Base-by-base conservation (phyloP, 192 early-diverging fungal genomes). In the Backusella morwellensis region DNA sequence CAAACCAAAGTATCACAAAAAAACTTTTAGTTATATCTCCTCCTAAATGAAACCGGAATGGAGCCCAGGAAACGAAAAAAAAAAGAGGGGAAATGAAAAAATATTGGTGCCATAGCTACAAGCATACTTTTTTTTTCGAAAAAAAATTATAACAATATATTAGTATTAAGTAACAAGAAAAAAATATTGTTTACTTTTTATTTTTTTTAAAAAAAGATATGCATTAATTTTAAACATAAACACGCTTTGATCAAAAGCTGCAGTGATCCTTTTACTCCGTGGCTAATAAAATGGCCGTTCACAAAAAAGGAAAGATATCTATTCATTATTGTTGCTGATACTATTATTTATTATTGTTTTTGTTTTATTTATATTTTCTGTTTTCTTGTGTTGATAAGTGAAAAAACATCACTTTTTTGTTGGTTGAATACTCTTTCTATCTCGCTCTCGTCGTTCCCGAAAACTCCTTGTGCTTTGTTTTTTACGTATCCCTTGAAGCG, bases 391-490 rank as follows among this genome's bases (percentile, higher is more conserved):
- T 56, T 9, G 6, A 23, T 23, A 21, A 56, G 54, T 56, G 54
- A n/a, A 56, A 21, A 21, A 56, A 56, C 6, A 54, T 56, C 54
- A 56, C n/a, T 63, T 63, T 63, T 26, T 63, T 23, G 8, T 63
- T 63, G 56, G 56, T 63, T 72, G 40, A 21, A 82, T 66, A 32
- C 73, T 82, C 41, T 77, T 78, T 41, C 80, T 67, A 68, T 82
- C 80, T n/a, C 80, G 73, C 32, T 82, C 80, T 15, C 80, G 72
- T 32, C 80, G 72, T 75, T 82, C 80, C 44, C 80, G 72, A 59
- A 82, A 82, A 47, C 80, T 82, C n/a, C 63, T 73, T 50, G 77
- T 82, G 54, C 80, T 82, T 32, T 82, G 80, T 32, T 82, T 82
- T 26, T 82, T 82, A 21, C 77, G 76, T 7, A 82, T 69, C 0